A percentile compares a stretch with the other conserved stretches of the same genome.
These are phyloP conservation scores for Arabidopsis lyrata DNA, from an alignment of 441 rosid genomes.

Conservation along the genomic window DNA sequence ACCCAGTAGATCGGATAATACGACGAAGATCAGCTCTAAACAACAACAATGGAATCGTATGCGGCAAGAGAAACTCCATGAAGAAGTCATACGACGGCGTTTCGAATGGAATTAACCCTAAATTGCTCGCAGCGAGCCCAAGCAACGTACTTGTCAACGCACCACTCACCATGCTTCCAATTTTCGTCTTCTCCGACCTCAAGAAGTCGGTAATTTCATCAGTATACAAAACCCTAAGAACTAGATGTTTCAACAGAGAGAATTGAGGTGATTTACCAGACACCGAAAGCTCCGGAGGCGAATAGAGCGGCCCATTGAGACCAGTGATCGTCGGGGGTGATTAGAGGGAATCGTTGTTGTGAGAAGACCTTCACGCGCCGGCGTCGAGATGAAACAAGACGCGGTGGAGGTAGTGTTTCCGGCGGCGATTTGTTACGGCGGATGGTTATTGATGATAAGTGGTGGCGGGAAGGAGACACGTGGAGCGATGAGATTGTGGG, in stretches of 20 bases:
- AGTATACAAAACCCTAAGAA: background rate
- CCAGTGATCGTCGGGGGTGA: constrained; percentile 67
- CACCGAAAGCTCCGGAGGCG: constrained; percentile 63
- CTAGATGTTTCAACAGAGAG: background rate
- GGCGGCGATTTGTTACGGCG: constrained; percentile 41
- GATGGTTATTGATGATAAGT: background rate
- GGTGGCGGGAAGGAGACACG: constrained; percentile 39
- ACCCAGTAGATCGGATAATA: constrained; percentile 69
- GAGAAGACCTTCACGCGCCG: constrained; percentile 49
- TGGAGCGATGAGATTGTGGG: constrained; percentile 19
- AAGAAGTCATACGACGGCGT: constrained; percentile 69
- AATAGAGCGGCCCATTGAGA: constrained; percentile 64
- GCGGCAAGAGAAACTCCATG: constrained; percentile 73
- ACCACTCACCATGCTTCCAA: constrained; percentile 80
- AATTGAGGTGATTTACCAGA: constrained; percentile 51
- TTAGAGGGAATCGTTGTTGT: constrained; percentile 52
- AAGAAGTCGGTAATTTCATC: constrained; percentile 10
- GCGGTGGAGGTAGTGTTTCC: constrained; percentile 9
- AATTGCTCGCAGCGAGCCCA: constrained; percentile 80
- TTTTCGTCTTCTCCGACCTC: constrained; percentile 82
- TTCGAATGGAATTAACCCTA: constrained; percentile 72
- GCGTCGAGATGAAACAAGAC: constrained; percentile 21
- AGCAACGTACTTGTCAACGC: constrained; percentile 79
- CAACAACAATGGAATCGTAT: constrained; percentile 69
- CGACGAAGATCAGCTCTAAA: constrained; percentile 81